These are phyloP conservation scores for Cladosporium halotolerans DNA, from an alignment of 2,329 filamentous ascomycete genomes.

Conservation along the genomic window DNA sequence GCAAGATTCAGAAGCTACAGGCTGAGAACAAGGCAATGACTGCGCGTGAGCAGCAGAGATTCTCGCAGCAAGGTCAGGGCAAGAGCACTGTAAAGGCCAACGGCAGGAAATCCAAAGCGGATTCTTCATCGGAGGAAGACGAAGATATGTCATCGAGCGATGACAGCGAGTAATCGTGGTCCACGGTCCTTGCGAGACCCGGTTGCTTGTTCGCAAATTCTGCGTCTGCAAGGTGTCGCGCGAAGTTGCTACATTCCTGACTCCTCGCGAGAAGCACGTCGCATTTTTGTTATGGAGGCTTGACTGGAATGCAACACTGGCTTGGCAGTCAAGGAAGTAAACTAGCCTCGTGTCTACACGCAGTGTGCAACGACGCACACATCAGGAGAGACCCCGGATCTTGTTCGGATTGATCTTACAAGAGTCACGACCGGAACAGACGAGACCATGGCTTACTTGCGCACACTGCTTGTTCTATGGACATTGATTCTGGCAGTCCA, in stretches of 20 bases:
- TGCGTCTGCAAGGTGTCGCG: constrained; percentile 4
- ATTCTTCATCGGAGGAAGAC: background rate
- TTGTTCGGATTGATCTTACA: background rate
- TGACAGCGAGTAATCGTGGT: constrained; percentile 4
- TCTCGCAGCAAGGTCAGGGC: background rate
- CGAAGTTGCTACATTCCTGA: constrained; percentile 22
- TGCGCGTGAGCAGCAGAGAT: constrained; percentile 24
- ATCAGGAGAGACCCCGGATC: background rate
- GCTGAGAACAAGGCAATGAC: constrained; percentile 36
- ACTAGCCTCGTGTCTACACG: background rate
- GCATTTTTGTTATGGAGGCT: constrained; percentile 27
- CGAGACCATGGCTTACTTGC: constrained; percentile 18
- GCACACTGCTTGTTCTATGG: constrained; percentile 15
- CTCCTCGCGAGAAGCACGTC: constrained; percentile 11
- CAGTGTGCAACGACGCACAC: background rate
- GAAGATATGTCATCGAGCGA: constrained; percentile 7
- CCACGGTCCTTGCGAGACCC: too few species aligned
- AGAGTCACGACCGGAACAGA: background rate
- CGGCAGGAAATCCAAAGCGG: background rate
- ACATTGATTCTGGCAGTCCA: constrained; percentile 16
- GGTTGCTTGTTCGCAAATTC: too few species aligned
- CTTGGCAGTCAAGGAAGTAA: background rate
- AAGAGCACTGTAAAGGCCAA: constrained; percentile 9
- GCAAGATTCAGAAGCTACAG: constrained; percentile 38
- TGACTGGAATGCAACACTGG: constrained; percentile 22